Percentiles rank a stretch among this genome's conserved stretches.
phyloP scores from a whole-genome alignment of 257 asterid species.

The Ilex aquifolium region DNA sequence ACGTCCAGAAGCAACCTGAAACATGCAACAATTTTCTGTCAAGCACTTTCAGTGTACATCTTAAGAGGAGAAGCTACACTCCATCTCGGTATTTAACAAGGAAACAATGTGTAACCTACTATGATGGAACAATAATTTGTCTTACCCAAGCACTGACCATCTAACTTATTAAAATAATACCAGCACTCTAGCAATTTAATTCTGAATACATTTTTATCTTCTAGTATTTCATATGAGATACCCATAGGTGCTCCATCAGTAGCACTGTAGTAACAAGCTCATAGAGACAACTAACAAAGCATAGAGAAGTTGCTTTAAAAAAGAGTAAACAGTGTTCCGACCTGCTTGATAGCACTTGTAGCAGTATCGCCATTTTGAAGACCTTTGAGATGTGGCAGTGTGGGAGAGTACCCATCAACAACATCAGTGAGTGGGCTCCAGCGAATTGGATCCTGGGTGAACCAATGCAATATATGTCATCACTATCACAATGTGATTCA shows the following conservation, averaged over 20 bases:
- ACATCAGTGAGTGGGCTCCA: constrained; percentile 98
- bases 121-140: too few relatives aligned
- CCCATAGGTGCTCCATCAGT: not conserved
- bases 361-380: constrained; percentile 99
- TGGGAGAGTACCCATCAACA: constrained; percentile 95
- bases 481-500: constrained; percentile 5
- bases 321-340: constrained; percentile 9
- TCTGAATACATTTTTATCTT: not conserved
- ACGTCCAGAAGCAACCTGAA: constrained; percentile 98
- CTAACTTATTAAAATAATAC: too few relatives aligned
- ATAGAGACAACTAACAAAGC: not conserved
- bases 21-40: constrained; percentile 7
- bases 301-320: not conserved
- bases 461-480: constrained; percentile 14
- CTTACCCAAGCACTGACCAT: too few relatives aligned
- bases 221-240: not conserved
- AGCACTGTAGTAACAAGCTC: not conserved
- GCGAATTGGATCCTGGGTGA: constrained; percentile 89
- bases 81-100: not conserved
- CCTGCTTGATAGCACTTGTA: constrained; percentile 99
- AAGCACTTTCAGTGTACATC: not conserved
- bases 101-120: too few relatives aligned
- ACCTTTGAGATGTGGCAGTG: constrained; percentile 97
- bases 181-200: too few relatives aligned
- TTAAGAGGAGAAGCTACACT: not conserved